A percentile compares a stretch with the other conserved stretches of the same genome.
phyloP scores from a whole-genome alignment of 2,329 filamentous ascomycete genomes.

The Eutypella sp. region DNA sequence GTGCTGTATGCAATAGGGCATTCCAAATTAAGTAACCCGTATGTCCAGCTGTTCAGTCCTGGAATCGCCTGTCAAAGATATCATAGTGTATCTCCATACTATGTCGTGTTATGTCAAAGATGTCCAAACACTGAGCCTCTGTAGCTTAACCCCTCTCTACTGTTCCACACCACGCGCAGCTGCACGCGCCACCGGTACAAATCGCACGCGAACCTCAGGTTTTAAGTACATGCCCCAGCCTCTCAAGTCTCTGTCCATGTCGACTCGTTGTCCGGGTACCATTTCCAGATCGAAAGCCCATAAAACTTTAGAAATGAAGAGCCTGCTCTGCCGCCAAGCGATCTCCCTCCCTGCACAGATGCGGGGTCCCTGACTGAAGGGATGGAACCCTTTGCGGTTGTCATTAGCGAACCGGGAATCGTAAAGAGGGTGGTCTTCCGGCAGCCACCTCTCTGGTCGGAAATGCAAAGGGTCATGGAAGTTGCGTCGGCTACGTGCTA shows the following conservation, averaged over 20 bases:
- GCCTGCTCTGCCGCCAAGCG: constrained; percentile 12
- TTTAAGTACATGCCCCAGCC: constrained; percentile 11
- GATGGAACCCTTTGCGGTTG: constrained; percentile 3
- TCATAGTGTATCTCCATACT: too few species aligned
- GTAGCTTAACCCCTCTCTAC: too few species aligned
- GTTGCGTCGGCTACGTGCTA: constrained; percentile 2
- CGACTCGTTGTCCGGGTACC: constrained; percentile 4
- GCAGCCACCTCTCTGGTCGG: constrained; percentile 12
- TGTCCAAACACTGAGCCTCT: too few species aligned
- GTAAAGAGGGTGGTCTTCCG: constrained; percentile 7
- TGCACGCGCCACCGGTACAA: too few species aligned
- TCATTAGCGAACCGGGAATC: constrained; percentile 8
- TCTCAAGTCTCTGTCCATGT: constrained; percentile 12
- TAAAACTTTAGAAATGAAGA: constrained; percentile 17
- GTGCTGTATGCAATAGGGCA: too few species aligned
- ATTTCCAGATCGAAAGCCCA: constrained; percentile 15
- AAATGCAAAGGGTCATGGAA: constrained; percentile 9
- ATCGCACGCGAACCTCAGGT: constrained; percentile 10
- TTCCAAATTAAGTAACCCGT: too few species aligned
- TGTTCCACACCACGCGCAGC: too few species aligned
- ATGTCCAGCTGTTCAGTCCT: too few species aligned
- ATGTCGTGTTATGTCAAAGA: too few species aligned
- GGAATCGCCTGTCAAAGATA: too few species aligned
- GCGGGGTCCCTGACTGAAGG: constrained; percentile 10
- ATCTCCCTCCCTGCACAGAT: constrained; percentile 13